A percentile compares a stretch with the other conserved stretches of the same genome.
Evolutionary conservation across 2,329 filamentous ascomycete species (phyloP).

Genomic region (Scolecobasidium constrictum): DNA sequence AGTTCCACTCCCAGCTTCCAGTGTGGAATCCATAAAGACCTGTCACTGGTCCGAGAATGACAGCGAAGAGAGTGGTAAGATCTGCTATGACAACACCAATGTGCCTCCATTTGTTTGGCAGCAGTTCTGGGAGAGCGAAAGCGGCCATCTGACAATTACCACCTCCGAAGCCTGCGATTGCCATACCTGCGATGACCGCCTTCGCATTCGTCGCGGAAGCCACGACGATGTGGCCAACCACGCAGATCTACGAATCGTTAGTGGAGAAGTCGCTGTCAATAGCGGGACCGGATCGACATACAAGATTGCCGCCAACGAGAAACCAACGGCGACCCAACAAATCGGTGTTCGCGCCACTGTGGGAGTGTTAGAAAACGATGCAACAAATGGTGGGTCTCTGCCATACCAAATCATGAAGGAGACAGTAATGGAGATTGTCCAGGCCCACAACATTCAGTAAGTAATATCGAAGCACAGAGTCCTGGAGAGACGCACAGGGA

Average conservation of each 20-base stretch:
- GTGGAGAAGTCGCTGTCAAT: too few relatives aligned
- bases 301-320: conserved; percentile 11
- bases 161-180: conserved; percentile 8
- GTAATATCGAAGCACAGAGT: too few relatives aligned
- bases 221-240: conserved; percentile 11
- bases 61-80: conserved; percentile 6
- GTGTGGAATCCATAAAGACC: conserved; percentile 11
- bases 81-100: conserved; percentile 11
- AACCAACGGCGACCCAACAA: conserved; percentile 13
- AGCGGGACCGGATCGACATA: too few relatives aligned
- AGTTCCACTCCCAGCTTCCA: conserved; percentile 3
- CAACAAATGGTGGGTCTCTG: background rate
- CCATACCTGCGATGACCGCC: conserved; percentile 10
- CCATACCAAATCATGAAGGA: conserved; percentile 3
- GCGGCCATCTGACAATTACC: conserved; percentile 13
- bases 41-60: conserved; percentile 9
- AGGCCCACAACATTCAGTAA: too few relatives aligned
- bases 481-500: too few relatives aligned
- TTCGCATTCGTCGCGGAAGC: conserved; percentile 10
- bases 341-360: conserved; percentile 11
- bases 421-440: conserved; percentile 4
- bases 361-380: too few relatives aligned
- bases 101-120: conserved; percentile 17
- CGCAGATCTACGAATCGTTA: too few relatives aligned
- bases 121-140: conserved; percentile 15